Evolutionary conservation across 495 filamentous ascomycete genomes (phyloP).

Genomic region (Xylaria scruposa): DNA sequence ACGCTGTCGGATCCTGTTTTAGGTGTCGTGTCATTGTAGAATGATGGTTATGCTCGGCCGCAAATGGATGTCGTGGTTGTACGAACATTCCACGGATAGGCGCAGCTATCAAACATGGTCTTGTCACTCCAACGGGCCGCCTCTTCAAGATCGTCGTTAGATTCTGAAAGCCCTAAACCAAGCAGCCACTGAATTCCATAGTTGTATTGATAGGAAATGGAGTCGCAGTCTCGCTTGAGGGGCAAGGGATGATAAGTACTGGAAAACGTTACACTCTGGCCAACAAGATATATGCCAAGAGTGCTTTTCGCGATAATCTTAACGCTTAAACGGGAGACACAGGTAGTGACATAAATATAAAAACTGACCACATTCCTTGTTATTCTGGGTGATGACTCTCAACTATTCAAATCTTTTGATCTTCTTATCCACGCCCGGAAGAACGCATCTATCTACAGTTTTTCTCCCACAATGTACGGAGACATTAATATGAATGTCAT

Average conservation of each 20-base stretch:
- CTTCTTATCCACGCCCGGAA: neutral
- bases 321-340: neutral
- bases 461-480: neutral
- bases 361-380: neutral
- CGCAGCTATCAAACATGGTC: neutral
- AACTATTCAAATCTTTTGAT: neutral
- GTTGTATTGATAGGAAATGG: neutral
- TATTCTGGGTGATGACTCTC: neutral
- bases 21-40: neutral
- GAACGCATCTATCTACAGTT: neutral
- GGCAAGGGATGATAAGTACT: neutral
- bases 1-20: neutral
- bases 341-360: neutral
- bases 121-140: neutral
- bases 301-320: neutral
- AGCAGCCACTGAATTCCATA: neutral
- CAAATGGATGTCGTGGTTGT: neutral
- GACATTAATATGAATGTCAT: neutral
- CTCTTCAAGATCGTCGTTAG: neutral
- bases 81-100: neutral
- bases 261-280: slow-evolving; percentile 4
- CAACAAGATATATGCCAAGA: neutral
- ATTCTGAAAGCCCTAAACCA: neutral
- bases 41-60: neutral
- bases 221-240: neutral